Evolutionary conservation across 805 yeast species (phyloP).

Genomic region (Wickerhamiella musiphila): DNA sequence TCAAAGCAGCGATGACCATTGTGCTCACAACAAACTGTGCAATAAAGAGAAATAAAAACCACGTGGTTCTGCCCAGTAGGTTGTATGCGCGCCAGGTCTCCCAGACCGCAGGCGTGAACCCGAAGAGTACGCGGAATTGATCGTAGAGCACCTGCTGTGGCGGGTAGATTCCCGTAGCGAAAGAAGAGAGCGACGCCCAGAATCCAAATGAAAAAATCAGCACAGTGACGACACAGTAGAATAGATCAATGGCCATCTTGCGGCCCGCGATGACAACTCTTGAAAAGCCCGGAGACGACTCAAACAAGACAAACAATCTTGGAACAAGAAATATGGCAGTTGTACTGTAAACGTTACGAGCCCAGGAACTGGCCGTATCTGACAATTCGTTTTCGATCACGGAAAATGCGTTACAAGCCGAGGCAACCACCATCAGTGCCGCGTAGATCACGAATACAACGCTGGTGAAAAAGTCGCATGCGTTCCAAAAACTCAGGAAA

Average conservation of each 20-base stretch:
- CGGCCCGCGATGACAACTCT: constrained; percentile 34
- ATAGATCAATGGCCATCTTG: constrained; percentile 33
- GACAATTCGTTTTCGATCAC: constrained; percentile 2
- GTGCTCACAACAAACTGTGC: constrained; percentile 39
- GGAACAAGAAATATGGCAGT: constrained; percentile 34
- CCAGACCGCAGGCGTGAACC: constrained; percentile 47
- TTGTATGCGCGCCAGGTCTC: constrained; percentile 34
- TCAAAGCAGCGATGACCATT: constrained; percentile 36
- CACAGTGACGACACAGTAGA: constrained; percentile 32
- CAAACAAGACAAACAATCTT: constrained; percentile 31
- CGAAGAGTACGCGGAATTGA: constrained; percentile 35
- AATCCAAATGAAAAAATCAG: constrained; percentile 36
- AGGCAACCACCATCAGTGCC: constrained; percentile 11
- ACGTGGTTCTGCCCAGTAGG: constrained; percentile 29
- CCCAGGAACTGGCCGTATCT: constrained; percentile 4
- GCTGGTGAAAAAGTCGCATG: constrained; percentile 30
- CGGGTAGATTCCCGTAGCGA: constrained; percentile 26
- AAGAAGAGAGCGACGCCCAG: constrained; percentile 35
- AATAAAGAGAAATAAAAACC: constrained; percentile 34
- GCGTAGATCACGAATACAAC: no score
- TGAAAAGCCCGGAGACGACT: constrained; percentile 35
- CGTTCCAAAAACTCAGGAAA: constrained; percentile 36
- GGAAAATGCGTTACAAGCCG: constrained; percentile 2
- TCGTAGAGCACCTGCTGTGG: constrained; percentile 32
- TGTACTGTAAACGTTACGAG: constrained; percentile 21